Percentiles rank a stretch among this genome's conserved stretches.
Evolutionary conservation across 345 rosid genomes (phyloP).

Genomic region (Viola odorata): DNA sequence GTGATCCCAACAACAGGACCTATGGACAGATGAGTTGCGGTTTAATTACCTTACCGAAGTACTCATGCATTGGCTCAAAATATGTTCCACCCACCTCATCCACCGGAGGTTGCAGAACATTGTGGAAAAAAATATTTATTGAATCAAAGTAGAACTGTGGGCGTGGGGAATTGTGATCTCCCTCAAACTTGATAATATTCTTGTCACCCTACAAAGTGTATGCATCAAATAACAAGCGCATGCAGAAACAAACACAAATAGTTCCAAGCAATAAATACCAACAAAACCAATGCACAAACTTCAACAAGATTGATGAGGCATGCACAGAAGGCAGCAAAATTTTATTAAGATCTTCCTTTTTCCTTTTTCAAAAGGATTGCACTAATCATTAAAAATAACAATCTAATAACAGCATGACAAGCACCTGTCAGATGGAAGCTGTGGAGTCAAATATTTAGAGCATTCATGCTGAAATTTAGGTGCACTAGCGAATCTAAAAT

Average conservation of each 20-base stretch:
- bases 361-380: too few species aligned
- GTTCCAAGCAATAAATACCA: background rate
- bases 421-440: too few species aligned
- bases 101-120: conserved; percentile 88
- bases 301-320: conserved; percentile 7
- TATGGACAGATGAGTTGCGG: conserved; percentile 9
- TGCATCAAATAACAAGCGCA: conserved; percentile 15
- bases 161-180: conserved; percentile 97
- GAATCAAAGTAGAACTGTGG: conserved; percentile 98
- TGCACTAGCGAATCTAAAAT: too few species aligned
- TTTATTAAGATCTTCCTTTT: too few species aligned
- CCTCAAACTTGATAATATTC: conserved; percentile 93
- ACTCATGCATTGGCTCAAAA: conserved; percentile 55
- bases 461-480: too few species aligned
- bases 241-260: conserved; percentile 7
- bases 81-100: conserved; percentile 55
- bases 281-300: background rate
- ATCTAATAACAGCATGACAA: too few species aligned
- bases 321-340: background rate
- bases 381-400: too few species aligned
- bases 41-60: conserved; percentile 74
- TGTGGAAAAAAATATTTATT: conserved; percentile 86
- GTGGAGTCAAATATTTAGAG: too few species aligned
- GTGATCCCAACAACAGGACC: conserved; percentile 16
- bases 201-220: conserved; percentile 77